Percentiles rank a stretch among this genome's conserved stretches.
Conservation (phyloP, 1,284 basidiomycete genomes). For the Wallemia mellicola region DNA sequence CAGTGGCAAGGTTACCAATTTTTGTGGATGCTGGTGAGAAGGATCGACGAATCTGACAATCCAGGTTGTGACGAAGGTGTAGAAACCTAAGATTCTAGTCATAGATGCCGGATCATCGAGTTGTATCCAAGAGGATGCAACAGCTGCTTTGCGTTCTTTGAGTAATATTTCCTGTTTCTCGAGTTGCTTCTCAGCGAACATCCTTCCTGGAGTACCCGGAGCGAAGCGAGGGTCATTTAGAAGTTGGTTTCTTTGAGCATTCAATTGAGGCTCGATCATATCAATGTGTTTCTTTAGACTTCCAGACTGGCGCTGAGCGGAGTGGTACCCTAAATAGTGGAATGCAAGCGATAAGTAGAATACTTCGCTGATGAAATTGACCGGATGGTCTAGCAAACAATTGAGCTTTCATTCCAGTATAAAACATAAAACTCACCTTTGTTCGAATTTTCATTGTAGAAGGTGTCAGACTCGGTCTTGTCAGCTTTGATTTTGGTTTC, state of each 20-base stretch:
- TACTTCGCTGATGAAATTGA: constrained; percentile 80
- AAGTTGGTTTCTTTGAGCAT: constrained; percentile 14
- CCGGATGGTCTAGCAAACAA: constrained; percentile 20
- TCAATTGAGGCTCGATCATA: constrained; percentile 46
- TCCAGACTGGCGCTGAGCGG: constrained; percentile 42
- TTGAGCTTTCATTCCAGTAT: no score
- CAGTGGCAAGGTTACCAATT: constrained; percentile 40
- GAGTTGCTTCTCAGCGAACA: not conserved
- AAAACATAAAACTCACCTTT: constrained; percentile 14
- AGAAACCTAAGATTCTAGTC: constrained; percentile 49
- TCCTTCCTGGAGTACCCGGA: not conserved
- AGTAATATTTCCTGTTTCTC: not conserved
- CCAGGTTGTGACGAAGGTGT: constrained; percentile 77
- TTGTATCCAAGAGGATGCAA: constrained; percentile 56
- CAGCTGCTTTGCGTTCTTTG: constrained; percentile 11
- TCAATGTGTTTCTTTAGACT: constrained; percentile 39
- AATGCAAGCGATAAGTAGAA: constrained; percentile 65
- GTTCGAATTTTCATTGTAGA: constrained; percentile 26
- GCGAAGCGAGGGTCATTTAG: not conserved
- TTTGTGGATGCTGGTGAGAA: constrained; percentile 40
- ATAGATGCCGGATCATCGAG: constrained; percentile 62
- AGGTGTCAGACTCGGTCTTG: constrained; percentile 45
- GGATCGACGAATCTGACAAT: constrained; percentile 78
- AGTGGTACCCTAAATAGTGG: constrained; percentile 57
- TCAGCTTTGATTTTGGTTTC: constrained; percentile 78